These are phyloP conservation scores for Aspergillus sergii DNA, from an alignment of 2,329 filamentous ascomycete species.

Conservation along the genomic window DNA sequence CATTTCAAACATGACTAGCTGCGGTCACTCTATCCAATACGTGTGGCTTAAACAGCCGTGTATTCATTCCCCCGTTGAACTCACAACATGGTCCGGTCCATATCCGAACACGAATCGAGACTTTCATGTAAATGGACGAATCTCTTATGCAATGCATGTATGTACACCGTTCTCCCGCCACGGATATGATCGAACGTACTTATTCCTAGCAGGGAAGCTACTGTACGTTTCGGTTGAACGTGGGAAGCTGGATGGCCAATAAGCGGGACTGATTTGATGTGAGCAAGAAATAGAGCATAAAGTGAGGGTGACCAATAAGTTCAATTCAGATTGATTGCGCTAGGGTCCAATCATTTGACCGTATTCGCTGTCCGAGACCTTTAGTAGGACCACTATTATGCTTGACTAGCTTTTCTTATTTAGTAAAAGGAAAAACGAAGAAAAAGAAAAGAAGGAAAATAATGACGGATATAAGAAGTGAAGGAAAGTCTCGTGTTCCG, in stretches of 20 bases:
- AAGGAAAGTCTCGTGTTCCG: not conserved
- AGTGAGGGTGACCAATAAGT: not conserved
- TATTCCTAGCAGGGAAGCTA: not conserved
- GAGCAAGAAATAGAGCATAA: not conserved
- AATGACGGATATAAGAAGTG: not conserved
- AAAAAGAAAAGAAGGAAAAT: not conserved
- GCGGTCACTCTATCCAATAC: not conserved
- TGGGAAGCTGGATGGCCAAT: not conserved
- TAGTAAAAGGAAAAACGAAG: not conserved
- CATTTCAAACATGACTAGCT: not conserved
- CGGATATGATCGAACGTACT: not conserved
- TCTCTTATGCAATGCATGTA: too few species aligned
- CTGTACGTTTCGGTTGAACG: not conserved
- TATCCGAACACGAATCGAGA: too few species aligned
- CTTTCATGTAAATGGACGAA: not conserved
- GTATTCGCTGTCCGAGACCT: not conserved
- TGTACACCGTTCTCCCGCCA: not conserved
- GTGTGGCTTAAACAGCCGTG: not conserved
- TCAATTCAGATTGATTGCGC: not conserved
- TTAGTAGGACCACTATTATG: not conserved
- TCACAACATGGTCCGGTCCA: too few species aligned
- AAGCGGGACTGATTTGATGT: not conserved
- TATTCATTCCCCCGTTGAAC: not conserved
- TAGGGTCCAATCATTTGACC: not conserved
- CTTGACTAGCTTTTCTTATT: not conserved